phyloP scores from a whole-genome alignment of 1,139 yeast genomes.

The Suhomyces bolitotheri region DNA sequence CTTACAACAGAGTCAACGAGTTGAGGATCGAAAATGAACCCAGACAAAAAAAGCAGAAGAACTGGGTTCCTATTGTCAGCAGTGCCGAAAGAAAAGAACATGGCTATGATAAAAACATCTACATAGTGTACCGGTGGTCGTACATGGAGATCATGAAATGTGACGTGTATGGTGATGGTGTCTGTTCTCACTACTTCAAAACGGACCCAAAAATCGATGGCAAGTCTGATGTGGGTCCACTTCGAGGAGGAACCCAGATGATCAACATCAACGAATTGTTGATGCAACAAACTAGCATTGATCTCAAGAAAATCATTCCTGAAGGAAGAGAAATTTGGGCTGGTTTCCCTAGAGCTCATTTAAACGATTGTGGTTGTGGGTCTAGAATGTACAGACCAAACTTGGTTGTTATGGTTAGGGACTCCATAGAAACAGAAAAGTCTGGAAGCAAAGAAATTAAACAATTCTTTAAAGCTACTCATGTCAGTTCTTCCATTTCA shows the following conservation, averaged over 20 bases:
- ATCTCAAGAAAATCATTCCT: slow-evolving; percentile 13
- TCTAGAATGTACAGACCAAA: slow-evolving; percentile 28
- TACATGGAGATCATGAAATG: slow-evolving; percentile 36
- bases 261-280: slow-evolving; percentile 20
- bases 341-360: slow-evolving; percentile 29
- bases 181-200: slow-evolving; percentile 28
- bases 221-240: slow-evolving; percentile 19
- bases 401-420: slow-evolving; percentile 23
- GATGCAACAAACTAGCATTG: slow-evolving; percentile 5
- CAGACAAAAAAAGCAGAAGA: slow-evolving; percentile 35
- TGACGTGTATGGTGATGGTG: slow-evolving; percentile 19
- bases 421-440: slow-evolving; percentile 12
- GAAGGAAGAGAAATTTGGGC: slow-evolving; percentile 27
- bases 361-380: slow-evolving; percentile 30
- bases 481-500: slow-evolving; percentile 37
- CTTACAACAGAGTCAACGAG: slow-evolving; percentile 31
- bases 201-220: slow-evolving; percentile 11
- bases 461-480: slow-evolving; percentile 20
- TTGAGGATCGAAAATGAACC: slow-evolving; percentile 25
- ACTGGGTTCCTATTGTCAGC: slow-evolving; percentile 47
- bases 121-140: slow-evolving; percentile 42
- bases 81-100: slow-evolving; percentile 20
- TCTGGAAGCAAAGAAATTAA: slow-evolving; percentile 2
- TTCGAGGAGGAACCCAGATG: slow-evolving; percentile 31
- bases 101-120: slow-evolving; percentile 30